Conservation (phyloP, 164 flowering plant species). For the Chloranthus sessilifolius region DNA sequence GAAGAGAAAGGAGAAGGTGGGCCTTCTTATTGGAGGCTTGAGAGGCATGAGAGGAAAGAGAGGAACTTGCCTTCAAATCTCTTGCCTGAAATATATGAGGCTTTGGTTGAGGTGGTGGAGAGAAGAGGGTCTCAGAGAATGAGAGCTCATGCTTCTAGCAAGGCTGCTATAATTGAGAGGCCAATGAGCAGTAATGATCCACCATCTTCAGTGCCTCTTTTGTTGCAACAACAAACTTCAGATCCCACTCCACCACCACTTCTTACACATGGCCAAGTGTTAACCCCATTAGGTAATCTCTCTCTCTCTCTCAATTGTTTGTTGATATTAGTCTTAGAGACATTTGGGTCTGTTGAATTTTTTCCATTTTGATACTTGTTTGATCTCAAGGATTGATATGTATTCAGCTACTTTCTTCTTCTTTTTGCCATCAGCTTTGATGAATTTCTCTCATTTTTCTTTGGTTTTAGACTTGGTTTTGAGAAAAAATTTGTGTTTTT, state of each 20-base stretch:
- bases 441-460: too few relatives aligned
- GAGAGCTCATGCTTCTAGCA: slow-evolving; percentile 4
- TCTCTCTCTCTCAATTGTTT: slow-evolving; percentile 20
- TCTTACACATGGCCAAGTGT: slow-evolving; percentile 16
- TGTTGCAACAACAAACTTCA: slow-evolving; percentile 24
- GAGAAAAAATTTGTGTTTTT: too few relatives aligned
- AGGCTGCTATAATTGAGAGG: slow-evolving; percentile 12
- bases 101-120: slow-evolving; percentile 66
- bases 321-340: too few relatives aligned
- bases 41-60: slow-evolving; percentile 61
- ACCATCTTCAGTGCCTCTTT: slow-evolving; percentile 16
- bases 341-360: too few relatives aligned
- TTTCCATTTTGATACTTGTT: too few relatives aligned
- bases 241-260: slow-evolving; percentile 21
- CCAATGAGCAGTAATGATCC: slow-evolving; percentile 7
- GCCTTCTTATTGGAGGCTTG: slow-evolving; percentile 64
- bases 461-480: too few relatives aligned
- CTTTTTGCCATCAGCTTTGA: too few relatives aligned
- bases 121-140: slow-evolving; percentile 26
- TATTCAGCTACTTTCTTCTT: too few relatives aligned
- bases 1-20: slow-evolving; percentile 19
- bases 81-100: slow-evolving; percentile 58
- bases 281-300: slow-evolving; percentile 41
- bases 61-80: slow-evolving; percentile 66
- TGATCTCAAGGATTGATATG: too few relatives aligned